A percentile compares a stretch with the other conserved stretches of the same genome.
Evolutionary conservation across 805 yeast species (phyloP).

Genomic region (Ogataea methylovora): DNA sequence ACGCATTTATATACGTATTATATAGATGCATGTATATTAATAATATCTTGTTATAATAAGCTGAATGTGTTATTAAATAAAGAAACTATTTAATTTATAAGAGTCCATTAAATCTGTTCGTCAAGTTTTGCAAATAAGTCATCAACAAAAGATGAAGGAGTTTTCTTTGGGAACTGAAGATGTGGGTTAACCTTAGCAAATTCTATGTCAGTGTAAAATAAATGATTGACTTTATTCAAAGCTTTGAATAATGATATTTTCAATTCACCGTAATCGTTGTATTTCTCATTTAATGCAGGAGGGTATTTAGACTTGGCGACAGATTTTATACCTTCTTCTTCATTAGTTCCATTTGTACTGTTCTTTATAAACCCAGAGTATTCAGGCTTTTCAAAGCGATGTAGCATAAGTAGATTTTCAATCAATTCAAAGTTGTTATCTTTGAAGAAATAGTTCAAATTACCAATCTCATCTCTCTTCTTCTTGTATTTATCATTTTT

Average conservation of each 20-base stretch:
- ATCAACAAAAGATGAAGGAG: conserved; percentile 1
- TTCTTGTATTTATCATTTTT: conserved; percentile 12
- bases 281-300: background rate
- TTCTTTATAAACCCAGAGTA: background rate
- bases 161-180: background rate
- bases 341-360: background rate
- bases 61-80: background rate
- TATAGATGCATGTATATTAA: too few relatives aligned
- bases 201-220: conserved; percentile 1
- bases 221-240: conserved; percentile 7
- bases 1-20: too few relatives aligned
- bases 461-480: conserved; percentile 16
- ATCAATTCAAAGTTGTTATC: conserved; percentile 1
- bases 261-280: conserved; percentile 10
- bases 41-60: too few relatives aligned
- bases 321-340: conserved; percentile 1
- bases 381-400: conserved; percentile 1
- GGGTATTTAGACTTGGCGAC: background rate
- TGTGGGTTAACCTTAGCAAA: background rate
- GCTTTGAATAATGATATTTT: conserved; percentile 13
- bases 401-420: conserved; percentile 2
- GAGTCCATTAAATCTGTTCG: too few relatives aligned
- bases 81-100: background rate
- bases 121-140: background rate
- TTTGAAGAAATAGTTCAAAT: conserved; percentile 13